Base-by-base conservation (phyloP, 768 basidiomycete species). In the Piloderma croceum region DNA sequence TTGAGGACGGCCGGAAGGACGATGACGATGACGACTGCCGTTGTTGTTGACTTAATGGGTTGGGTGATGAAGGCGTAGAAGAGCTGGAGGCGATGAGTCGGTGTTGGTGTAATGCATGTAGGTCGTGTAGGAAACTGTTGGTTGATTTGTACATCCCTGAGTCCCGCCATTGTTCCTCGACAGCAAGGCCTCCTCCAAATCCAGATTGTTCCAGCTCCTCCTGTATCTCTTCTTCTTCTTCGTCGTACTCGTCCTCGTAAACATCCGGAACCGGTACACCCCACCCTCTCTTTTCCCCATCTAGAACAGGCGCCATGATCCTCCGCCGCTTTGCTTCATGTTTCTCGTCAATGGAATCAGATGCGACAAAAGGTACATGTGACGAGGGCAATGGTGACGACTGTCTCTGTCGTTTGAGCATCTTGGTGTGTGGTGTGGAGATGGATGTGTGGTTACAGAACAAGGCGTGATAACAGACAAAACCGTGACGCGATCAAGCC, bases 41-140 rank as follows among this genome's bases (percentile, higher is more conserved):
- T 15, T 9, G 10, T 15, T 29, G 27, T 9, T 29, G 27, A 9
- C 10, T 9, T 15, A n/a, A 31, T 39, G 7, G 19, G 24, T 11
- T 39, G 38, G 24, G 21, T 38, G 23, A 15, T 6, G 24, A 11
- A 5, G 38, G 3, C n/a, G 34, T 36, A 18, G 2, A 23, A 29
- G 25, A 11, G 24, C 20, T 27, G 5, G 50, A 43, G 39, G 66
- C 77, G 19, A 78, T 43, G 24, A 77, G 62, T 36, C 83, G 71
- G 51, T 84, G 81, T 39, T 82, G 76, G 48, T 83, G 71, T 18
- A 81, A 68, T 27, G 76, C 68, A 50, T 89, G 86, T 38, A 88
- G 56, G 50, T 87, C 78, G 42, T 82, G 77, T 25, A 90, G 73
- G 47, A 84, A 62, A 34, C 49, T 71, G 59, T 90, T 90, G 41